These are phyloP conservation scores for Ustilago cynodontis DNA, from an alignment of 1,284 basidiomycete genomes.

Conservation along the genomic window DNA sequence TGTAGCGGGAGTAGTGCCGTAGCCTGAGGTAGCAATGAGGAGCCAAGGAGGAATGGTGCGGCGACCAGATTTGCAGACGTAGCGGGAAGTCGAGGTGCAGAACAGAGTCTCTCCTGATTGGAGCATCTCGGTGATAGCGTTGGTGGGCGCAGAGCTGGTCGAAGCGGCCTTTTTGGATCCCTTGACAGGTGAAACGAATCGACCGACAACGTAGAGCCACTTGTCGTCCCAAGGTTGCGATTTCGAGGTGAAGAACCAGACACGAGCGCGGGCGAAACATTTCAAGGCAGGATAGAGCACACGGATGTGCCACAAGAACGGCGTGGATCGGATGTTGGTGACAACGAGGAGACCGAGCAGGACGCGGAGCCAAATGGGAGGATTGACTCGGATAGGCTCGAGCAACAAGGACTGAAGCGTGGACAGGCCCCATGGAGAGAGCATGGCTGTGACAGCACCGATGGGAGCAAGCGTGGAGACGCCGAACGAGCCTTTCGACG, in stretches of 20 bases:
- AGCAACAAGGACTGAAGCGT: conserved; percentile 19
- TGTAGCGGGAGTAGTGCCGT: conserved; percentile 44
- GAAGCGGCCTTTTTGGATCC: conserved; percentile 1
- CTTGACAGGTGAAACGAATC: conserved; percentile 35
- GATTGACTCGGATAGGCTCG: conserved; percentile 38
- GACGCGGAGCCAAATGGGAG: conserved; percentile 46
- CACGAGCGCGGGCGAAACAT: conserved; percentile 19
- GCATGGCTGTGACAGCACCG: conserved; percentile 21
- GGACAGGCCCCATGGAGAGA: conserved; percentile 27
- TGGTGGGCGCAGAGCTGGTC: not conserved
- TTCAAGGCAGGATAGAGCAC: conserved; percentile 44
- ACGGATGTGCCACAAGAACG: conserved; percentile 51
- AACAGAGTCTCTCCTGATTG: conserved; percentile 47
- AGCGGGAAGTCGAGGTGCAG: conserved; percentile 57
- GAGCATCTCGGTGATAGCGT: conserved; percentile 12
- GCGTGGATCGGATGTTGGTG: conserved; percentile 48
- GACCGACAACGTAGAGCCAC: conserved; percentile 57
- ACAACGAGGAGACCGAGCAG: conserved; percentile 39
- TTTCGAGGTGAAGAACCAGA: conserved; percentile 10
- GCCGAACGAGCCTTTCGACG: conserved; percentile 11
- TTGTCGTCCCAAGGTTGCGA: conserved; percentile 56
- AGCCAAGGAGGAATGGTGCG: conserved; percentile 64
- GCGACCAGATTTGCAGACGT: conserved; percentile 56
- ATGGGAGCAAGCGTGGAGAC: conserved; percentile 11
- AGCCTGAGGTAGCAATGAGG: conserved; percentile 56